These are phyloP conservation scores for Marasmius oreades DNA, from an alignment of 1,284 basidiomycete genomes.

Conservation along the genomic window DNA sequence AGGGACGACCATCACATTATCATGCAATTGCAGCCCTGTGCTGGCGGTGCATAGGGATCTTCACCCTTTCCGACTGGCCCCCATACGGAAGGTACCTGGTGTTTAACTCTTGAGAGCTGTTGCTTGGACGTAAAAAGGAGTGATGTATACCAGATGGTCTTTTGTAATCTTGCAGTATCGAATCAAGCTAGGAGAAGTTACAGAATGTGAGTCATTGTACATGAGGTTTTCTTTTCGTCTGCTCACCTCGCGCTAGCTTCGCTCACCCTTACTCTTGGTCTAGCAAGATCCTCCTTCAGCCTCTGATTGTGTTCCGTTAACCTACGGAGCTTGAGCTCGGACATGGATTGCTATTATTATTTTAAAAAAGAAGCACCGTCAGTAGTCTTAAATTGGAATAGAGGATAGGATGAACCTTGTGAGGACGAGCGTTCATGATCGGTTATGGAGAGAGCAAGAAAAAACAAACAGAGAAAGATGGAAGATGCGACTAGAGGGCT, in stretches of 20 bases:
- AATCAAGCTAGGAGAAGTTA: constrained; percentile 64
- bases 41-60: constrained; percentile 82
- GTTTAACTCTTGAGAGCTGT: constrained; percentile 4
- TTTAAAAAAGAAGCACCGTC: constrained; percentile 9
- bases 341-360: constrained; percentile 90
- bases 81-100: constrained; percentile 86
- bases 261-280: constrained; percentile 85
- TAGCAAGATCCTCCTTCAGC: constrained; percentile 83
- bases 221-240: not conserved
- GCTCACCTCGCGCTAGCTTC: constrained; percentile 87
- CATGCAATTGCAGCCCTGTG: constrained; percentile 62
- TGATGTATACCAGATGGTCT: constrained; percentile 72
- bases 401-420: constrained; percentile 32
- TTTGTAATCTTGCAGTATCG: constrained; percentile 88
- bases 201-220: not conserved
- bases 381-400: too few species aligned
- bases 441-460: constrained; percentile 12
- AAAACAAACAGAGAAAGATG: constrained; percentile 13
- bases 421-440: constrained; percentile 45
- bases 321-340: constrained; percentile 92
- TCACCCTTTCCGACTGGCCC: constrained; percentile 87
- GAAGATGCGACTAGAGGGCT: too few species aligned
- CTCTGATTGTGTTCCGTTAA: constrained; percentile 93
- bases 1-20: constrained; percentile 40
- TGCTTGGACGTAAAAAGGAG: constrained; percentile 13